Percentiles rank a stretch among this genome's conserved stretches.
Conservation (phyloP, 2,329 filamentous ascomycete genomes). For the Calonectria hawksworthii region DNA sequence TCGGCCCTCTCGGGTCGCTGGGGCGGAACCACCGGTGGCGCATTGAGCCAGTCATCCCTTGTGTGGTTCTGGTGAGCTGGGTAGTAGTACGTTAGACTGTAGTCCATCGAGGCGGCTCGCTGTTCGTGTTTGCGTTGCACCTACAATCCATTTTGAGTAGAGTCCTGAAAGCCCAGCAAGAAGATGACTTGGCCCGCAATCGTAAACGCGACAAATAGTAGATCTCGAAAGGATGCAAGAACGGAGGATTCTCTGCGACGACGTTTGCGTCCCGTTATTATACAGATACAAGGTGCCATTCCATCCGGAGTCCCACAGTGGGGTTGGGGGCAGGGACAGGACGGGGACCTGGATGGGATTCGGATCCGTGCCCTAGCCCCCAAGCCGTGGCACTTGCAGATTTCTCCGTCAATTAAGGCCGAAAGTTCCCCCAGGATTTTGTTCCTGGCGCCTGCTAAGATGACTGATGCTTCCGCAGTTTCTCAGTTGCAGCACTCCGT, state of each 20-base stretch:
- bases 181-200: background rate
- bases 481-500: background rate
- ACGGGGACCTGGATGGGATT: background rate
- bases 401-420: constrained; percentile 11
- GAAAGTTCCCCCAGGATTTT: background rate
- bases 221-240: constrained; percentile 1
- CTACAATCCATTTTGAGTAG: background rate
- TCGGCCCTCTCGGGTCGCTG: background rate
- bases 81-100: background rate
- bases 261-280: background rate
- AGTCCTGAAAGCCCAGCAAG: background rate
- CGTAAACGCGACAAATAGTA: constrained; percentile 1
- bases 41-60: background rate
- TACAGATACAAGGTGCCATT: constrained; percentile 4
- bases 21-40: background rate
- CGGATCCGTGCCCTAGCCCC: background rate
- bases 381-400: background rate
- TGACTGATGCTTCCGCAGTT: background rate
- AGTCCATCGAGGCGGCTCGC: background rate
- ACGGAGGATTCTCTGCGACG: background rate
- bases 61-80: background rate
- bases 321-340: background rate
- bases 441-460: background rate
- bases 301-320: constrained; percentile 1
- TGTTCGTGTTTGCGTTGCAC: background rate